phyloP scores from a whole-genome alignment of 495 filamentous ascomycete genomes.

The Copromyces sp. region DNA sequence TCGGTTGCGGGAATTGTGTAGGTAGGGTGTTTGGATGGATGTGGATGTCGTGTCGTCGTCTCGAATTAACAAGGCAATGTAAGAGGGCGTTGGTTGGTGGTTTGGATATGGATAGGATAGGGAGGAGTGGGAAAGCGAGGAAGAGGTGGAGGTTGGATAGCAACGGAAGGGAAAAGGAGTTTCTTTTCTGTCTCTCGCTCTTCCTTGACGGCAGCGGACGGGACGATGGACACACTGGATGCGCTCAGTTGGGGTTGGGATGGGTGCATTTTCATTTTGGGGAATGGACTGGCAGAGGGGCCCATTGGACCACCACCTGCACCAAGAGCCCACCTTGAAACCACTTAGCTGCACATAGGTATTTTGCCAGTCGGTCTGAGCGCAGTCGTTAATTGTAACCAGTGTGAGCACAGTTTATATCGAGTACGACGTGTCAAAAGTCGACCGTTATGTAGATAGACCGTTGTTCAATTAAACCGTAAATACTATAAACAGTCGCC shows the following conservation, averaged over 20 bases:
- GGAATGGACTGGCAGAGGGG: not conserved
- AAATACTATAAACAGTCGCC: no score
- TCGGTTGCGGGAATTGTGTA: not conserved
- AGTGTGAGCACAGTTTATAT: no score
- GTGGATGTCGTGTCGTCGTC: not conserved
- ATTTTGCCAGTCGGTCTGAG: no score
- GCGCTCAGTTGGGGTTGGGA: not conserved
- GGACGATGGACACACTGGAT: not conserved
- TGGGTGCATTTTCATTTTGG: not conserved
- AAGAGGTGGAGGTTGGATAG: not conserved
- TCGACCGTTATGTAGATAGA: no score
- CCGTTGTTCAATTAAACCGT: no score
- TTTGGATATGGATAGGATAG: not conserved
- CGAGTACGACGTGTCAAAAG: no score
- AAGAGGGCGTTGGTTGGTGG: not conserved
- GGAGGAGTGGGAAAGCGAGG: not conserved
- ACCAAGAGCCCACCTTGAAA: not conserved
- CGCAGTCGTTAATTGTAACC: no score
- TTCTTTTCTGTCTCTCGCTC: not conserved
- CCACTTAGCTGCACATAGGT: no score
- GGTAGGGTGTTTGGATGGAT: not conserved
- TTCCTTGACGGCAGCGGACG: not conserved
- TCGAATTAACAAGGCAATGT: not conserved
- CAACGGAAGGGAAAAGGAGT: constrained; percentile 1
- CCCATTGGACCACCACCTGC: not conserved